Evolutionary conservation across 2,329 filamentous ascomycete species (phyloP).

Genomic region (Fusarium longipes): DNA sequence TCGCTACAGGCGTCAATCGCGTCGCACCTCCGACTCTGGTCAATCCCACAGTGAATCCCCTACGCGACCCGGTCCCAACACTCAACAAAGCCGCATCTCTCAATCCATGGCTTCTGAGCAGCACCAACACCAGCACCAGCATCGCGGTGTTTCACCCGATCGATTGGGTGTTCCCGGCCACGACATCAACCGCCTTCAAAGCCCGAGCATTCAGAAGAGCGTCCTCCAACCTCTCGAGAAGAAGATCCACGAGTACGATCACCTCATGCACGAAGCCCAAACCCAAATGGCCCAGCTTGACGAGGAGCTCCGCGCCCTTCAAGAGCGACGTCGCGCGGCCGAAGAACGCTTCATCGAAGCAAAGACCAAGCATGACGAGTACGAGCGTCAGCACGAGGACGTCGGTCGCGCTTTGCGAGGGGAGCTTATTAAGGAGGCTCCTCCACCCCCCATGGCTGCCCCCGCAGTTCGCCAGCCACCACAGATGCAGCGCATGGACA

Average conservation of each 20-base stretch:
- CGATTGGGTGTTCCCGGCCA: conserved; percentile 32
- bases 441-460: conserved; percentile 1
- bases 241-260: conserved; percentile 58
- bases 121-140: conserved; percentile 37
- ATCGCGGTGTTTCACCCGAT: conserved; percentile 33
- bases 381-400: conserved; percentile 55
- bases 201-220: conserved; percentile 56
- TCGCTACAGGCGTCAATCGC: conserved; percentile 43
- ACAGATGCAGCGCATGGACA: conserved; percentile 36
- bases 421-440: conserved; percentile 44
- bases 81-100: conserved; percentile 33
- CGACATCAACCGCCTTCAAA: conserved; percentile 57
- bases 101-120: conserved; percentile 28
- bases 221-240: conserved; percentile 59
- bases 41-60: conserved; percentile 27
- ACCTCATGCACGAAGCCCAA: conserved; percentile 56
- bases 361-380: conserved; percentile 59
- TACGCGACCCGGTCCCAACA: conserved; percentile 26
- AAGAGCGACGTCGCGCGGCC: conserved; percentile 55
- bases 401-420: conserved; percentile 57
- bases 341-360: conserved; percentile 57
- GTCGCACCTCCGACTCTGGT: conserved; percentile 40
- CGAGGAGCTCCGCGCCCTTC: conserved; percentile 56
- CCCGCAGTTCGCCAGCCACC: conserved; percentile 17
- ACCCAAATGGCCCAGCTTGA: conserved; percentile 57